Conservation (phyloP, 1,284 basidiomycete species). For the Mycena sp. region DNA sequence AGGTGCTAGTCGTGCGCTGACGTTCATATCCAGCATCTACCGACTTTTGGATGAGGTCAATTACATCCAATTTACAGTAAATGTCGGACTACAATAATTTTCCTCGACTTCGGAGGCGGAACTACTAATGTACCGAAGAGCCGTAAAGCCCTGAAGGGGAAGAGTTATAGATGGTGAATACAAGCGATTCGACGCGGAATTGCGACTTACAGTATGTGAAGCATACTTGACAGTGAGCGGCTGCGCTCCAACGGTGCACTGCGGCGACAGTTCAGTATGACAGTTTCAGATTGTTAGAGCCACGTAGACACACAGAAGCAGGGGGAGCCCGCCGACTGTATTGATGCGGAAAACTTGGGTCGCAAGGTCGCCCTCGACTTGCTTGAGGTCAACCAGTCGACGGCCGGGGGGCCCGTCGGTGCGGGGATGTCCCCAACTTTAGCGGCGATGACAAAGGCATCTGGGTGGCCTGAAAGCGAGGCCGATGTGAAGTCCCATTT, state of each 20-base stretch:
- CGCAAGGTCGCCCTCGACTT: constrained; percentile 59
- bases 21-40: too few species aligned
- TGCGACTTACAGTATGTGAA: constrained; percentile 22
- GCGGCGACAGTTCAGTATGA: not conserved
- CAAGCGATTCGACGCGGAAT: constrained; percentile 13
- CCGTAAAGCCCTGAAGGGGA: not conserved
- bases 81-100: too few species aligned
- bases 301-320: constrained; percentile 48
- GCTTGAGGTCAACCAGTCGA: constrained; percentile 65
- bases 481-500: constrained; percentile 63
- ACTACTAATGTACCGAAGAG: too few species aligned
- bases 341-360: constrained; percentile 62
- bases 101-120: too few species aligned
- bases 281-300: not conserved
- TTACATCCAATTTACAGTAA: too few species aligned
- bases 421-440: constrained; percentile 53
- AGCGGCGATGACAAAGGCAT: constrained; percentile 59
- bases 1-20: too few species aligned
- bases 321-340: constrained; percentile 71
- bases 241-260: constrained; percentile 10
- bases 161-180: not conserved
- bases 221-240: constrained; percentile 17
- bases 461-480: constrained; percentile 47
- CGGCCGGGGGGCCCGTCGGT: constrained; percentile 52
- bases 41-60: too few species aligned